Percentiles rank a stretch among this genome's conserved stretches.
phyloP scores from a whole-genome alignment of 2,329 filamentous ascomycete species.

The Aspergillus transmontanensis region DNA sequence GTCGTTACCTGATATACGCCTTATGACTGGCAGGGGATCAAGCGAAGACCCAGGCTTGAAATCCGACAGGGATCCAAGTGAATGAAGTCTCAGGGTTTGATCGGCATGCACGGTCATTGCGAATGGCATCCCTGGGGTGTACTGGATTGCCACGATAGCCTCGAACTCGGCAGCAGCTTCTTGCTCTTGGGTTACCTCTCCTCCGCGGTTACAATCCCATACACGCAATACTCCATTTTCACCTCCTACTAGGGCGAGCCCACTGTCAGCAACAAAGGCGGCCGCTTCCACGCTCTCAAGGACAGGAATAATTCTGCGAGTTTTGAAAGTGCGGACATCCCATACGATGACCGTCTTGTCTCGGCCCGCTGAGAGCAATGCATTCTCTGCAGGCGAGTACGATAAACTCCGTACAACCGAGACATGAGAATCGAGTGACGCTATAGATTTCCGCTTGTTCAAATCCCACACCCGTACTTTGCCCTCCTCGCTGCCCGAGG shows the following conservation, averaged over 20 bases:
- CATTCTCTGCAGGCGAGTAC: constrained; percentile 73
- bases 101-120: constrained; percentile 85
- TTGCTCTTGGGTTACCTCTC: constrained; percentile 79
- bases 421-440: constrained; percentile 85
- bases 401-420: constrained; percentile 89
- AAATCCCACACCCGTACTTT: constrained; percentile 91
- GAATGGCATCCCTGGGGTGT: constrained; percentile 66
- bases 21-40: constrained; percentile 62
- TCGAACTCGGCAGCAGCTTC: constrained; percentile 60
- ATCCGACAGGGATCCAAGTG: constrained; percentile 42
- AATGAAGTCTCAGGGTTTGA: constrained; percentile 81
- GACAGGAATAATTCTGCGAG: constrained; percentile 76
- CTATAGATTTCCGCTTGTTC: constrained; percentile 75
- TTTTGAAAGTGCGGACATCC: constrained; percentile 84
- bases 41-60: constrained; percentile 50
- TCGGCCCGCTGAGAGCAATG: constrained; percentile 79
- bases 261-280: constrained; percentile 74
- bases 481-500: constrained; percentile 91
- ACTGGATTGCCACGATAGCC: constrained; percentile 72
- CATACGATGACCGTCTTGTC: constrained; percentile 95
- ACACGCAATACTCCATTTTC: constrained; percentile 79
- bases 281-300: constrained; percentile 83
- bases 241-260: constrained; percentile 79
- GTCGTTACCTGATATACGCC: constrained; percentile 90
- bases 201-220: constrained; percentile 77